Conservation (phyloP, 2,329 filamentous ascomycete genomes). For the Coleophoma eucalyptorum region DNA sequence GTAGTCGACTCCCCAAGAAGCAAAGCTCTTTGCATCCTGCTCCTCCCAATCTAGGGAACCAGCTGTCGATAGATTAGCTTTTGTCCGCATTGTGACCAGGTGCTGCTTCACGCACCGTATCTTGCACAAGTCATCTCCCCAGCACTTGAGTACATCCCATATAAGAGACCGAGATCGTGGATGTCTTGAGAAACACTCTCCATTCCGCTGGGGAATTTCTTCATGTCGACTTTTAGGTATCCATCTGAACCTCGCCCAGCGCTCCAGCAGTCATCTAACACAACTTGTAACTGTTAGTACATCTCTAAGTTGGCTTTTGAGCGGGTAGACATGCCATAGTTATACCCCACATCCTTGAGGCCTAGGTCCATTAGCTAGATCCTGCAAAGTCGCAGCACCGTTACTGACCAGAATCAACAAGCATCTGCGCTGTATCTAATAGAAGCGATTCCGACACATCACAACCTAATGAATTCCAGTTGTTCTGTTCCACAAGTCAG, state of each 20-base stretch:
- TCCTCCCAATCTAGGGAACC: conserved; percentile 42
- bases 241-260: conserved; percentile 34
- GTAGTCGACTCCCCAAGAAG: conserved; percentile 44
- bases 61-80: conserved; percentile 31
- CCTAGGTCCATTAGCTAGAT: conserved; percentile 7
- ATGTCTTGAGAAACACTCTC: conserved; percentile 37
- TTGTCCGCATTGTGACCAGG: background rate
- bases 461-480: conserved; percentile 47
- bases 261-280: conserved; percentile 46
- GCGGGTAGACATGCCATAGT: conserved; percentile 30
- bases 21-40: conserved; percentile 43
- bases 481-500: conserved; percentile 31
- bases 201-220: conserved; percentile 41
- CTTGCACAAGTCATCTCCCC: conserved; percentile 31
- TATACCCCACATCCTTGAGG: conserved; percentile 45
- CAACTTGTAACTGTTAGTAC: conserved; percentile 25
- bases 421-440: conserved; percentile 36
- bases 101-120: conserved; percentile 31
- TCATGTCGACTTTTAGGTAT: conserved; percentile 36
- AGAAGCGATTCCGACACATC: conserved; percentile 42
- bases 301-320: too few relatives aligned
- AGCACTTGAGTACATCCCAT: conserved; percentile 45
- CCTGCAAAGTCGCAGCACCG: too few relatives aligned
- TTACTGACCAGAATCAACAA: conserved; percentile 33
- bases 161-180: conserved; percentile 40